Percentiles rank a stretch among this genome's conserved stretches.
These are phyloP conservation scores for Geopyxis carbonaria DNA, from an alignment of 495 filamentous ascomycete genomes.

Conservation along the genomic window DNA sequence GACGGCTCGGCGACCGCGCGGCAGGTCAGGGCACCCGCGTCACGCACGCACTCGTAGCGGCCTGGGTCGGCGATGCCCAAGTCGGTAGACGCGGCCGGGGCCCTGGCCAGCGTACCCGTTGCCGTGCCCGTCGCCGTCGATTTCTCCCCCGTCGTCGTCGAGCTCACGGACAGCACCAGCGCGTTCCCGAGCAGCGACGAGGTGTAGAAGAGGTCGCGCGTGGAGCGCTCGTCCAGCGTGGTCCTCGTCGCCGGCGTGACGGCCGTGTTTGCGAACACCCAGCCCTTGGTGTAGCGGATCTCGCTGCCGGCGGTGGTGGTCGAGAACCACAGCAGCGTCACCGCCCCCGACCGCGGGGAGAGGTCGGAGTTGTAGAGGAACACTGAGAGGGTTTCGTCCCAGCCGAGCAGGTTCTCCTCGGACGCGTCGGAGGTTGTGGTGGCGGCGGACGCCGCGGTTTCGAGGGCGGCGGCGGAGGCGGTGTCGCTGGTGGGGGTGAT, in stretches of 20 bases:
- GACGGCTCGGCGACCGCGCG: neutral
- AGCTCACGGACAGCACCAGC: neutral
- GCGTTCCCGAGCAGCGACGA: too few relatives aligned
- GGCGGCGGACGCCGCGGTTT: neutral
- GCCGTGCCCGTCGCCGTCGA: neutral
- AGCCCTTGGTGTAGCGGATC: too few relatives aligned
- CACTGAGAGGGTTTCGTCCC: too few relatives aligned
- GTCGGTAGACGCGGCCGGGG: neutral
- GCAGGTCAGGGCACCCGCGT: neutral
- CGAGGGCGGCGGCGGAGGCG: neutral
- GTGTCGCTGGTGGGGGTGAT: neutral
- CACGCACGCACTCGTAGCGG: neutral
- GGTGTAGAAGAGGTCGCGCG: too few relatives aligned
- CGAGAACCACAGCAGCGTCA: too few relatives aligned
- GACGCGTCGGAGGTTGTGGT: neutral
- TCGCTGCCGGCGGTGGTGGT: too few relatives aligned
- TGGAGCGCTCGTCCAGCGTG: too few relatives aligned
- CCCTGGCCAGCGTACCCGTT: neutral
- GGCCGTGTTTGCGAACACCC: too few relatives aligned
- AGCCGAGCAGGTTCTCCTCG: too few relatives aligned
- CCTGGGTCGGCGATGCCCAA: neutral
- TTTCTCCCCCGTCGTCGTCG: neutral
- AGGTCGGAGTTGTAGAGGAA: too few relatives aligned
- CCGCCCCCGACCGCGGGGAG: too few relatives aligned
- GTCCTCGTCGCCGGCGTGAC: too few relatives aligned